Evolutionary conservation across 2,329 filamentous ascomycete species (phyloP).

Genomic region (Beauveria pseudobassiana): DNA sequence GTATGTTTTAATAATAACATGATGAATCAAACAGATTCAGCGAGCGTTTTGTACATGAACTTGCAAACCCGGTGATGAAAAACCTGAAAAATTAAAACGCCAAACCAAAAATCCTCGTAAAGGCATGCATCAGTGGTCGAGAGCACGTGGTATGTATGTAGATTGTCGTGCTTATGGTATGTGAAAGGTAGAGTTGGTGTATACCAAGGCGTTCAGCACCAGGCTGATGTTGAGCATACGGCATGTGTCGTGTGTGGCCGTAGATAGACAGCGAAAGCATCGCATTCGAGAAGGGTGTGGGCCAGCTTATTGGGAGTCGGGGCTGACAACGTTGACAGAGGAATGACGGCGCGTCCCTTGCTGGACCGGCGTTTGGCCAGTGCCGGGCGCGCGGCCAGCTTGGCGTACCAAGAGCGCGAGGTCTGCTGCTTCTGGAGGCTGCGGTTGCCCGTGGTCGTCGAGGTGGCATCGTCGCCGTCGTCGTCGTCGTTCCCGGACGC

Average conservation of each 20-base stretch:
- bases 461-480: background rate
- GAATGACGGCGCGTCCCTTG: constrained; percentile 34
- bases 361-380: constrained; percentile 35
- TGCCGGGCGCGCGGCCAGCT: constrained; percentile 28
- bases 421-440: constrained; percentile 9
- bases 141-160: background rate
- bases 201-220: background rate
- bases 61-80: background rate
- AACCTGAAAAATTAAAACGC: background rate
- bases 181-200: background rate
- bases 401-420: constrained; percentile 35
- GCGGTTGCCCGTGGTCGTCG: background rate
- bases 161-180: background rate
- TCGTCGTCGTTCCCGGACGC: background rate
- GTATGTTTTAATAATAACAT: background rate
- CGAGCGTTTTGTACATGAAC: background rate
- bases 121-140: background rate
- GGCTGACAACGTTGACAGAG: constrained; percentile 18
- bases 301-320: background rate
- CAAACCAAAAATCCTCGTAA: background rate
- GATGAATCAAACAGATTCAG: background rate
- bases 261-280: background rate
- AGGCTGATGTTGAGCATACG: background rate
- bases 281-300: background rate
- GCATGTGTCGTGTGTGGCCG: background rate